phyloP scores from a whole-genome alignment of 768 basidiomycete species.

The Gloeophyllum trabeum region DNA sequence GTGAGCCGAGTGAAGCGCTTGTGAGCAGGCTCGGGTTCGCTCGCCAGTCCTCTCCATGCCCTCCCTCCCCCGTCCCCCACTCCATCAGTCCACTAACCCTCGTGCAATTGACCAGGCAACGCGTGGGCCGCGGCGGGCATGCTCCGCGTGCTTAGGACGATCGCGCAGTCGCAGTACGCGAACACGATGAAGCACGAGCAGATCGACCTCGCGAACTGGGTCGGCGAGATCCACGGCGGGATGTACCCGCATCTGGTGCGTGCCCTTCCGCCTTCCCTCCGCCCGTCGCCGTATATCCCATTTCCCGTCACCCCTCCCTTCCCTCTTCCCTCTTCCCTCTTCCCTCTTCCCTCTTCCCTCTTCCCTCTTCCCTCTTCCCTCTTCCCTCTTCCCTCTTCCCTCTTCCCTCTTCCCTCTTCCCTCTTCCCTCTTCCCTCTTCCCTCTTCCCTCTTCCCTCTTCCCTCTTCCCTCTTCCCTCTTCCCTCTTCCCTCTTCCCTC shows the following conservation, averaged over 20 bases:
- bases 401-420: too few relatives aligned
- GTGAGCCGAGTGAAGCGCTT: too few relatives aligned
- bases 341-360: too few relatives aligned
- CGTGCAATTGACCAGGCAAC: slow-evolving; percentile 39
- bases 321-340: too few relatives aligned
- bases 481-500: too few relatives aligned
- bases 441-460: too few relatives aligned
- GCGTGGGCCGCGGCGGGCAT: slow-evolving; percentile 88
- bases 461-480: too few relatives aligned
- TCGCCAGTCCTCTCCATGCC: not conserved
- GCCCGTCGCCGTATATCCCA: not conserved
- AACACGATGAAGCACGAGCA: slow-evolving; percentile 37
- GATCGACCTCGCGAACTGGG: slow-evolving; percentile 51
- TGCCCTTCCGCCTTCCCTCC: slow-evolving; percentile 5
- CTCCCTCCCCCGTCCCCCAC: not conserved
- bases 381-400: too few relatives aligned
- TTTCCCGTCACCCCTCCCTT: not conserved
- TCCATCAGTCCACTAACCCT: not conserved
- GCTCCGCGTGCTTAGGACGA: slow-evolving; percentile 70
- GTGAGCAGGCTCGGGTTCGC: too few relatives aligned
- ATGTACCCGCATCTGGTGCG: slow-evolving; percentile 55
- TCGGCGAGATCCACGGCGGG: slow-evolving; percentile 59
- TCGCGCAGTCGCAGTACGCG: slow-evolving; percentile 48
- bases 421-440: too few relatives aligned
- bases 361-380: too few relatives aligned